phyloP scores from a whole-genome alignment of 2,329 filamentous ascomycete genomes.

The Monosporascus sp. region DNA sequence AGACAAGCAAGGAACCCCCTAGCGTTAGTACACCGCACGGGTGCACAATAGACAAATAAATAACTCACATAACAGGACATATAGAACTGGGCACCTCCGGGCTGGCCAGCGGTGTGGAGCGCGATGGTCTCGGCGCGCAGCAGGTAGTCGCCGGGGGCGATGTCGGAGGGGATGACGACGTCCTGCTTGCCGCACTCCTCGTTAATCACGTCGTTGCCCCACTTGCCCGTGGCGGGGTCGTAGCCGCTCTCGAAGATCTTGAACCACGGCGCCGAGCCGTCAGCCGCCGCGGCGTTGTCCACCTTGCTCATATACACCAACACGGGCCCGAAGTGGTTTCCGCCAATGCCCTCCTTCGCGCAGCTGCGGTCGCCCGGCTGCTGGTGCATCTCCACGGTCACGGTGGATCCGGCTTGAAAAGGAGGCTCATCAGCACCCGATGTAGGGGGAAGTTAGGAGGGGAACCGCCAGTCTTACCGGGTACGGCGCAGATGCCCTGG shows the following conservation, averaged over 20 bases:
- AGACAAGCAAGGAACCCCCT: no score
- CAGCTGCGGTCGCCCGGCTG: slow-evolving; percentile 38
- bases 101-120: slow-evolving; percentile 30
- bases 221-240: slow-evolving; percentile 23
- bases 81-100: slow-evolving; percentile 21
- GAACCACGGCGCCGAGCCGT: slow-evolving; percentile 42
- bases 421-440: neutral
- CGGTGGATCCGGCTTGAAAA: slow-evolving; percentile 26
- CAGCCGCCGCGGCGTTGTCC: slow-evolving; percentile 37
- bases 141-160: slow-evolving; percentile 37
- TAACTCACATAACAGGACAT: slow-evolving; percentile 20
- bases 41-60: neutral
- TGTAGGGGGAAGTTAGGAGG: neutral
- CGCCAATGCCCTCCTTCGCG: slow-evolving; percentile 44
- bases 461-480: slow-evolving; percentile 8
- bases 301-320: slow-evolving; percentile 45
- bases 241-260: slow-evolving; percentile 44
- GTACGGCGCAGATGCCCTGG: slow-evolving; percentile 27
- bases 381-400: slow-evolving; percentile 45
- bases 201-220: slow-evolving; percentile 25
- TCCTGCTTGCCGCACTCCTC: slow-evolving; percentile 26
- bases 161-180: slow-evolving; percentile 32
- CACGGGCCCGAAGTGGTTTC: slow-evolving; percentile 47
- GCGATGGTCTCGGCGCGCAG: slow-evolving; percentile 38
- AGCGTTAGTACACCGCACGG: no score